Evolutionary conservation across 1,284 basidiomycete genomes (phyloP).

Genomic region (Paramarasmius palmivorus): DNA sequence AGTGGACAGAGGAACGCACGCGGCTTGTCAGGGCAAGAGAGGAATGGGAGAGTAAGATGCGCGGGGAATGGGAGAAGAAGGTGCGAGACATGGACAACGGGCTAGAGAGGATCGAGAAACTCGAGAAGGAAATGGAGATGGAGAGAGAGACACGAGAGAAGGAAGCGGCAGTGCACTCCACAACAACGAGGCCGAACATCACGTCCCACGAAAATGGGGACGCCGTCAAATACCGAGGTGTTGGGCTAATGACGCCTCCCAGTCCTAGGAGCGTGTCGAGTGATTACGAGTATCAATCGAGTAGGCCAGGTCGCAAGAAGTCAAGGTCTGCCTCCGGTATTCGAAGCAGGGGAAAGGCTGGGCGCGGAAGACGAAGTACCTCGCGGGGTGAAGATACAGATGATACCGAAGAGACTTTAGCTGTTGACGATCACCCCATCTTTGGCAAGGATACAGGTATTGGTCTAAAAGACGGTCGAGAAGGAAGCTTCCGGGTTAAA

Average conservation of each 20-base stretch:
- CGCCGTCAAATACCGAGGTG: conserved; percentile 33
- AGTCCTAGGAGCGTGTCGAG: conserved; percentile 55
- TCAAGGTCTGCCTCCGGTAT: conserved; percentile 24
- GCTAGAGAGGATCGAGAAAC: conserved; percentile 40
- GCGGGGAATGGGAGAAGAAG: conserved; percentile 60
- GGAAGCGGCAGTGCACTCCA: conserved; percentile 1
- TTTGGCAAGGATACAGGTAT: background rate
- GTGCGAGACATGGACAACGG: conserved; percentile 40
- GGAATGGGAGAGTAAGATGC: conserved; percentile 3
- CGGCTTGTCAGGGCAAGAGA: conserved; percentile 40
- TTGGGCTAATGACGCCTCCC: conserved; percentile 68
- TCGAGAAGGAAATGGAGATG: conserved; percentile 32
- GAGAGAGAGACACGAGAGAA: conserved; percentile 5
- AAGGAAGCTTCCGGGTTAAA: background rate
- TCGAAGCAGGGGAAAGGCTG: conserved; percentile 12
- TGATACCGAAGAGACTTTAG: conserved; percentile 28
- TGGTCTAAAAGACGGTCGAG: background rate
- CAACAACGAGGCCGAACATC: conserved; percentile 21
- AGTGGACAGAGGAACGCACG: conserved; percentile 83
- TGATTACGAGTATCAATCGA: conserved; percentile 35
- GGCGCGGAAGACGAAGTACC: conserved; percentile 10
- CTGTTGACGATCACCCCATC: conserved; percentile 19
- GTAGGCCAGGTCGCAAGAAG: conserved; percentile 46
- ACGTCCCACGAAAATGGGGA: conserved; percentile 38
- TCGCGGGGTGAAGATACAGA: conserved; percentile 27